Evolutionary conservation across 345 rosid species (phyloP), one percentile per base, ranked within the genome.

Genomic region (Salix udensis): DNA sequence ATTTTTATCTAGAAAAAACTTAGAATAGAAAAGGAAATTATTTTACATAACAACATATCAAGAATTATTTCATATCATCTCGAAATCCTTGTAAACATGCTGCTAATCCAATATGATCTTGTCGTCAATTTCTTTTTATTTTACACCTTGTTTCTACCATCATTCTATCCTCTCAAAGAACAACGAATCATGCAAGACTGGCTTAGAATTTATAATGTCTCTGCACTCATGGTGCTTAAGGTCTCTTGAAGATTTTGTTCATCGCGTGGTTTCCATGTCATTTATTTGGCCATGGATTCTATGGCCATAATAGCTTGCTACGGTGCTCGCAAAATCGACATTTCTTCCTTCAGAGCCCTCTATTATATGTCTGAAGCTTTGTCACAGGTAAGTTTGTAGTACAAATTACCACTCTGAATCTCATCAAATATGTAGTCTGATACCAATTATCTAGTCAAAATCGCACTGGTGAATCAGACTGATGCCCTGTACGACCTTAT

Each of bases 191-290:
- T 42, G 24, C 21, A 9, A 21, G 36, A 34, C 36, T 34, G 36
- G 36, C 36, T 0, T 21, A 9, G 44, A 40, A 53, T 21, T 55
- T 55, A 55, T 55, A 55, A 52, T 90, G 94, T 79, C 92, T 96
- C 73, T 96, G 99, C 80, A 91, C 79, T 64, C 99, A 96, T 75
- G 97, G 97, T 91, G 81, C 93, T 96, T 71, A 96, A 96, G 99
- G 99, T 96, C 82, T 64, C 65, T 69, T 50, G 14, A 77, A 73
- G 75, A 73, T 39, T 71, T 71, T 74, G 46, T 78, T 55, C 14
- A 60, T 66, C 34, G 36, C 14, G 23, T 39, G 64, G 66, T 58
- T 74, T 42, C 44, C 50, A 14, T 58, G 65, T 70, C 70, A 71
- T 73, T 69, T 30, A 23, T 62, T 42, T 73, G 73, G 73, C 30